Conservation (phyloP, 2,329 filamentous ascomycete species). For the Aureobasidium sp. region DNA sequence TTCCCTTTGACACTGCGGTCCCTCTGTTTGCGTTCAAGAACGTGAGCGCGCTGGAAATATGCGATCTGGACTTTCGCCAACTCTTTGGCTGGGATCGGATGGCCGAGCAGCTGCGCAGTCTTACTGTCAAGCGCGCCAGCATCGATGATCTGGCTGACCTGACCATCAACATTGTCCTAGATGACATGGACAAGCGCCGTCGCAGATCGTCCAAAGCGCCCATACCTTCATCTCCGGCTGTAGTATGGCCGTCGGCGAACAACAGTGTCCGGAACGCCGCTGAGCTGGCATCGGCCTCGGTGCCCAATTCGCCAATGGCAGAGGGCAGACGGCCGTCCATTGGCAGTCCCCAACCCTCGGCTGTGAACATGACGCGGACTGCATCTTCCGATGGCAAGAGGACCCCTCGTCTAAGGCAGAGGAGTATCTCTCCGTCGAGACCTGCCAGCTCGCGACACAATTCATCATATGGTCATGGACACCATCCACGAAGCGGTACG, state of each 20-base stretch:
- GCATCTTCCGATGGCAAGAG: slow-evolving; percentile 47
- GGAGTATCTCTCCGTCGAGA: slow-evolving; percentile 76
- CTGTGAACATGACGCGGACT: slow-evolving; percentile 43
- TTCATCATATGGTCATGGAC: slow-evolving; percentile 56
- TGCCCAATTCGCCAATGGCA: slow-evolving; percentile 57
- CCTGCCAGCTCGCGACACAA: slow-evolving; percentile 69
- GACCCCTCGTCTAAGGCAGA: slow-evolving; percentile 42
- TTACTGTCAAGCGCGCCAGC: slow-evolving; percentile 80
- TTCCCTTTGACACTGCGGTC: slow-evolving; percentile 94
- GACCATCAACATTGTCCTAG: slow-evolving; percentile 84
- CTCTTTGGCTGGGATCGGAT: slow-evolving; percentile 96
- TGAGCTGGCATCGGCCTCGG: slow-evolving; percentile 62
- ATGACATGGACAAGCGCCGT: slow-evolving; percentile 90
- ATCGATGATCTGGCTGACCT: slow-evolving; percentile 88
- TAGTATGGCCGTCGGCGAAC: slow-evolving; percentile 58
- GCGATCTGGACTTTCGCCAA: slow-evolving; percentile 90
- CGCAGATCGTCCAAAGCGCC: slow-evolving; percentile 71
- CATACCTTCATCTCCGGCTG: slow-evolving; percentile 69
- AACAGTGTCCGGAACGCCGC: slow-evolving; percentile 53
- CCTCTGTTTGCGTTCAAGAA: slow-evolving; percentile 98
- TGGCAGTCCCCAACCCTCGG: slow-evolving; percentile 40
- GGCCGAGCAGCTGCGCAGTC: slow-evolving; percentile 81
- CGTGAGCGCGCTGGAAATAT: slow-evolving; percentile 84
- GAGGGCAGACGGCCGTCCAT: slow-evolving; percentile 42
- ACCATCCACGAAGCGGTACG: slow-evolving; percentile 57